phyloP scores from a whole-genome alignment of 225 moss, liverwort and hornwort species.

The Marchantia polymorpha region DNA sequence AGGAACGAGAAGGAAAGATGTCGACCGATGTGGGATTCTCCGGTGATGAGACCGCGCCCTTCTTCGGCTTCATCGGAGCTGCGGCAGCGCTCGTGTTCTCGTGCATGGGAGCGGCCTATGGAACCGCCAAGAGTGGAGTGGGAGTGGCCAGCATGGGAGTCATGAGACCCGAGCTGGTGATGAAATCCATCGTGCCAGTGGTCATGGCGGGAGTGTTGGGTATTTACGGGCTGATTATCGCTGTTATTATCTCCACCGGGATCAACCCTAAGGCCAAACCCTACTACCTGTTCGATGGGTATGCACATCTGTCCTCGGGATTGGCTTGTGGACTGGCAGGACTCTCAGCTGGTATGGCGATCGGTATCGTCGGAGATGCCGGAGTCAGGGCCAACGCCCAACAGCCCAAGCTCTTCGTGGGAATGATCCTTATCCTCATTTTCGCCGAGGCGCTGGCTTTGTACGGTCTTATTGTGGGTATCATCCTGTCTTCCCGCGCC shows the following conservation, averaged over 20 bases:
- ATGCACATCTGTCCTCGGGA: slow-evolving; percentile 61
- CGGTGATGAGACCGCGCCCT: slow-evolving; percentile 75
- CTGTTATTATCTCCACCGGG: slow-evolving; percentile 68
- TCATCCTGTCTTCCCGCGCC: slow-evolving; percentile 72
- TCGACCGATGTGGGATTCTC: slow-evolving; percentile 41
- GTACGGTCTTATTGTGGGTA: slow-evolving; percentile 80
- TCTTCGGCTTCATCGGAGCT: slow-evolving; percentile 84
- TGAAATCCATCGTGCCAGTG: slow-evolving; percentile 76
- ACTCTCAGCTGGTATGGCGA: slow-evolving; percentile 81
- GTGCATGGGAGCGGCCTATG: slow-evolving; percentile 71
- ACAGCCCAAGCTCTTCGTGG: slow-evolving; percentile 82
- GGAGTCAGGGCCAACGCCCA: slow-evolving; percentile 75
- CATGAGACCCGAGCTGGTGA: slow-evolving; percentile 67
- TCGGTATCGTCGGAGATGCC: slow-evolving; percentile 75
- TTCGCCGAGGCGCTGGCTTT: slow-evolving; percentile 83
- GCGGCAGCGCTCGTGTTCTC: slow-evolving; percentile 78
- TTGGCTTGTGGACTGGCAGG: slow-evolving; percentile 68
- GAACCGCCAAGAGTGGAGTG: slow-evolving; percentile 63
- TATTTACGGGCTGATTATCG: slow-evolving; percentile 66
- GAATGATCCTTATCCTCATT: slow-evolving; percentile 83
- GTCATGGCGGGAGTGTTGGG: slow-evolving; percentile 75
- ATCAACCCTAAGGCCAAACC: slow-evolving; percentile 72
- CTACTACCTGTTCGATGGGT: slow-evolving; percentile 68
- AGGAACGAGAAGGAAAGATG: slow-evolving; percentile 36
- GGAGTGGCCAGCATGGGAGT: slow-evolving; percentile 72